Base-by-base conservation (phyloP, 2,329 filamentous ascomycete species). In the Fusarium illudens region DNA sequence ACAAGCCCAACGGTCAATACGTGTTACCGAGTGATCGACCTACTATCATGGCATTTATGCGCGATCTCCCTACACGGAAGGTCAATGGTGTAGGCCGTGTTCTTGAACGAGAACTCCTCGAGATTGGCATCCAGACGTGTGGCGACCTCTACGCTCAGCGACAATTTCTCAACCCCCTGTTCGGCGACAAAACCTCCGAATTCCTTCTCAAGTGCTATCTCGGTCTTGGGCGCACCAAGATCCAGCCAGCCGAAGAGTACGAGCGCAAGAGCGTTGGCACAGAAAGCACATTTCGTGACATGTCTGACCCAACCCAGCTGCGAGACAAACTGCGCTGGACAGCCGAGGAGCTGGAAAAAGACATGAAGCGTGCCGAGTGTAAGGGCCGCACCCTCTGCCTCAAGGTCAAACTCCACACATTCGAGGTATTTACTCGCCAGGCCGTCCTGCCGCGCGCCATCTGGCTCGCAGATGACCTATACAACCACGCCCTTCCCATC, bases 1-100 rank as follows among this genome's bases (percentile, higher is more conserved):
- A 98, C 79, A 99, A 99, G 75, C 96, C 96, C 0, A 97, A 99
- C 72, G 96, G 96, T 0, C 96, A 98, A 75, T 98, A 91, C 71
- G 80, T 87, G 10, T 82, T 98, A 2, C 85, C 90, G 0, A 92
- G 86, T 54, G 90, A 97, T 37, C 86, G 94, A 10, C 80, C 82
- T 25, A 85, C 88, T 1, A 93, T 99, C 62, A 89, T 98, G 86
- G 81, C 85, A 0, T 98, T 97, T 75, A 97, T 98, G 91, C 85
- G 86, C 11, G 86, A 90, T 29, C 82, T 99, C 22, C 90, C 94
- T 0, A 94, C 93, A 1, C 87, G 96, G 32, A 97, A 97, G 75
- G 92, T 98, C 42, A 97, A 97, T 70, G 96, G 96, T 1, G 87
- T 99, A n/a, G 96, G 96, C 0, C 88, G 96, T 20, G 96, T 98